A percentile compares a stretch with the other conserved stretches of the same genome.
Evolutionary conservation across 2,329 filamentous ascomycete genomes (phyloP).

Genomic region (Neophaeococcomyces mojaviensis): DNA sequence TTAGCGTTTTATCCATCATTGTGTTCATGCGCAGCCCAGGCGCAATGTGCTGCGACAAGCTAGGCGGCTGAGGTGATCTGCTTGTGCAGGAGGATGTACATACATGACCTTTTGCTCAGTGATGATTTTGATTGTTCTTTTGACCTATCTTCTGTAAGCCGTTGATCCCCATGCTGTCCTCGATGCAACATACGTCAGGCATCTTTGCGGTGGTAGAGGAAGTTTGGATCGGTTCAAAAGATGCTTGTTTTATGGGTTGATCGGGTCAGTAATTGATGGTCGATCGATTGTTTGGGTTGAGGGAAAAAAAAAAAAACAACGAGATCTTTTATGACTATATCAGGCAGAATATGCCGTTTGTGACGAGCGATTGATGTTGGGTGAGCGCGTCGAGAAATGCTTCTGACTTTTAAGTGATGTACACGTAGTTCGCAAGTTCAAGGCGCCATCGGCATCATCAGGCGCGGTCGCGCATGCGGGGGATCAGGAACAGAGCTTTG

Average conservation of each 20-base stretch:
- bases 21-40: too few species aligned
- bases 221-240: neutral
- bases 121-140: constrained; percentile 85
- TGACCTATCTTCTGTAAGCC: constrained; percentile 45
- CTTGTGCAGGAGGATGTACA: constrained; percentile 32
- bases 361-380: neutral
- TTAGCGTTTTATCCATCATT: constrained; percentile 8
- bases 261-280: neutral
- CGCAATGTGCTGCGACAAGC: constrained; percentile 18
- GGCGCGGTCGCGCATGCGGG: neutral
- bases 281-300: neutral
- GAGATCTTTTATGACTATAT: too few species aligned
- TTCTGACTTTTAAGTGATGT: neutral
- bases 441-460: neutral
- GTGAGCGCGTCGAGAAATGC: neutral
- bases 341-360: too few species aligned
- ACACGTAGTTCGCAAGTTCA: neutral
- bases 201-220: constrained; percentile 27
- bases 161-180: neutral
- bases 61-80: constrained; percentile 11
- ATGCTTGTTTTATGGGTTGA: neutral
- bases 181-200: constrained; percentile 35
- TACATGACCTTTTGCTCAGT: constrained; percentile 88
- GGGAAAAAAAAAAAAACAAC: too few species aligned
- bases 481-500: constrained; percentile 1